These are phyloP conservation scores for Pisolithus tinctorius DNA, from an alignment of 768 basidiomycete genomes.

Conservation along the genomic window DNA sequence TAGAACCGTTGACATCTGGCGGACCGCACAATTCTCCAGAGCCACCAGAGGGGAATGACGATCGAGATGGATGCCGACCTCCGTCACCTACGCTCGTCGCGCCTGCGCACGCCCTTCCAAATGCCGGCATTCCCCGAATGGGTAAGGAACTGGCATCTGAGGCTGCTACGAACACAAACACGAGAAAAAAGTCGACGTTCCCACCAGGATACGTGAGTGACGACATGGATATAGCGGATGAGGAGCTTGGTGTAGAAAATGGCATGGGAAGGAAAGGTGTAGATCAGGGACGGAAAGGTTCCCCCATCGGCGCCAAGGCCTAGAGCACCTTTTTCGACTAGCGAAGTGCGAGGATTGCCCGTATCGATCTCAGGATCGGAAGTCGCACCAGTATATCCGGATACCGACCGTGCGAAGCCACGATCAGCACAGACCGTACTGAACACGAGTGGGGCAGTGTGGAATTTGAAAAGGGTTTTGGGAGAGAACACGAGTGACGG, in stretches of 20 bases:
- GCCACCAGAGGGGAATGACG: background rate
- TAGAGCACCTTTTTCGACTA: too few species aligned
- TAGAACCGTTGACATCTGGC: background rate
- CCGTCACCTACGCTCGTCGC: background rate
- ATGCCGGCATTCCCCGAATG: background rate
- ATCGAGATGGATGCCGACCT: background rate
- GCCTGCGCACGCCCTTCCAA: background rate
- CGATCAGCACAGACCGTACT: slow-evolving; percentile 36
- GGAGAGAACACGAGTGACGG: slow-evolving; percentile 8
- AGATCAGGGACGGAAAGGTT: background rate
- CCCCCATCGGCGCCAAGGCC: background rate
- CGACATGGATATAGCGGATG: too few species aligned
- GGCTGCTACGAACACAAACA: background rate
- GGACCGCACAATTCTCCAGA: background rate
- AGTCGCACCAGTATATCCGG: background rate
- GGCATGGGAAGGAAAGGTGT: background rate
- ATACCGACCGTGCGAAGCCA: slow-evolving; percentile 11
- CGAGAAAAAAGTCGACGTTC: too few species aligned
- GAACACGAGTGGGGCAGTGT: slow-evolving; percentile 45
- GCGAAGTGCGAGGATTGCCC: too few species aligned
- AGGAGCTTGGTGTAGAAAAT: background rate
- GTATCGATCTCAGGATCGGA: too few species aligned
- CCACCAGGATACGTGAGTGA: too few species aligned
- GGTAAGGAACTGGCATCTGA: background rate
- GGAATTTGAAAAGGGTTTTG: slow-evolving; percentile 31